Percentiles rank a stretch among this genome's conserved stretches.
These are phyloP conservation scores for Ambispora gerdemannii DNA, from an alignment of 192 early-diverging fungal species.

Conservation along the genomic window DNA sequence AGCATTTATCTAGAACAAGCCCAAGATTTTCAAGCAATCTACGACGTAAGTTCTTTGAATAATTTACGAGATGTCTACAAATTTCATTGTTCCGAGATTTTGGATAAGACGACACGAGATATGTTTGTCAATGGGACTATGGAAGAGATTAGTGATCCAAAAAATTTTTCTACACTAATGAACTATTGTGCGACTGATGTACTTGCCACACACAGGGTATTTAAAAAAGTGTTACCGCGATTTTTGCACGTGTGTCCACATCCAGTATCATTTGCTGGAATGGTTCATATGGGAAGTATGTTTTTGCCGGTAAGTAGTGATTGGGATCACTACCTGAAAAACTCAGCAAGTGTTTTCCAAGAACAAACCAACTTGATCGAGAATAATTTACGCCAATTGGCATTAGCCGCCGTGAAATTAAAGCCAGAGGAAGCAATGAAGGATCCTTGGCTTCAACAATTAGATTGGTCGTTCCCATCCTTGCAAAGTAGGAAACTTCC, in stretches of 20 bases:
- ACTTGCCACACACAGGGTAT: slow-evolving; percentile 68
- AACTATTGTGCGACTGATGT: slow-evolving; percentile 91
- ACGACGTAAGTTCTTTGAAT: slow-evolving; percentile 66
- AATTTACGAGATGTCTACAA: slow-evolving; percentile 73
- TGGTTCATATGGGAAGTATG: slow-evolving; percentile 80
- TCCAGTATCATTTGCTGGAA: slow-evolving; percentile 89
- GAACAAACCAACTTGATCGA: slow-evolving; percentile 52
- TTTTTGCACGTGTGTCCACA: slow-evolving; percentile 86
- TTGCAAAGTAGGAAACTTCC: slow-evolving; percentile 47
- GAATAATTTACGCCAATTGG: slow-evolving; percentile 46
- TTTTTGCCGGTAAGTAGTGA: slow-evolving; percentile 77
- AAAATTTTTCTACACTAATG: slow-evolving; percentile 66
- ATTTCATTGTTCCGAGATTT: slow-evolving; percentile 66
- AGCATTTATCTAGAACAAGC: slow-evolving; percentile 45
- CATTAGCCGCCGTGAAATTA: slow-evolving; percentile 40
- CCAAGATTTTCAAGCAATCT: slow-evolving; percentile 55
- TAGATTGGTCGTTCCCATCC: slow-evolving; percentile 68
- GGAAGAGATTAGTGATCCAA: slow-evolving; percentile 49
- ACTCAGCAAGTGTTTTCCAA: slow-evolving; percentile 52
- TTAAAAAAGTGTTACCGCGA: slow-evolving; percentile 60
- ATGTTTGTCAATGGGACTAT: slow-evolving; percentile 59
- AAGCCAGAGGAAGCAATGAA: slow-evolving; percentile 34
- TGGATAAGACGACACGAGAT: slow-evolving; percentile 63
- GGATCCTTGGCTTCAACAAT: slow-evolving; percentile 78
- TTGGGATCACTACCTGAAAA: slow-evolving; percentile 73